phyloP scores from a whole-genome alignment of 805 yeast genomes.

The Starmerella stellata region DNA sequence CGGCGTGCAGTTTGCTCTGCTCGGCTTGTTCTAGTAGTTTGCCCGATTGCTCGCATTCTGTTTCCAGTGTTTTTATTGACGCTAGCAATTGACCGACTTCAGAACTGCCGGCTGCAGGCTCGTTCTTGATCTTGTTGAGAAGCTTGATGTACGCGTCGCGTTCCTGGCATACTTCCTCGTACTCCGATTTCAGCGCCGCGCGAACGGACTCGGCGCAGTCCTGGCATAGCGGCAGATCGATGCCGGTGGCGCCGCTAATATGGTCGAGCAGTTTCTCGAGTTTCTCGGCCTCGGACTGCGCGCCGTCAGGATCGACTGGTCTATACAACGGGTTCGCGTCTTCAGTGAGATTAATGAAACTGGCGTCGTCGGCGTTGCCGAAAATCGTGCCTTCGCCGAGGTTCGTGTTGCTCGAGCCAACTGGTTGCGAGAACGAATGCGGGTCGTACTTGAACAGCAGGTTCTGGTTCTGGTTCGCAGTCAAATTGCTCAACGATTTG shows the following conservation, averaged over 20 bases:
- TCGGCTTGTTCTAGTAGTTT: constrained; percentile 25
- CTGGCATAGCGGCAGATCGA: constrained; percentile 72
- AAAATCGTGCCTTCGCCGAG: constrained; percentile 17
- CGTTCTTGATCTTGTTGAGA: constrained; percentile 46
- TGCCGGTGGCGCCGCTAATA: constrained; percentile 50
- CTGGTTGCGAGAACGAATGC: neutral
- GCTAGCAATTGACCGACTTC: constrained; percentile 31
- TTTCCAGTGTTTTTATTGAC: constrained; percentile 32
- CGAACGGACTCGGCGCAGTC: constrained; percentile 62
- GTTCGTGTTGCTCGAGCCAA: too few species aligned
- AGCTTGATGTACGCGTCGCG: constrained; percentile 63
- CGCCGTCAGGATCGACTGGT: constrained; percentile 2
- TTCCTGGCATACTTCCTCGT: constrained; percentile 57
- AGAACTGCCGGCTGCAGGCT: constrained; percentile 29
- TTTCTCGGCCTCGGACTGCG: constrained; percentile 13
- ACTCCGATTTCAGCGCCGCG: constrained; percentile 45
- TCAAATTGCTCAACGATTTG: constrained; percentile 34
- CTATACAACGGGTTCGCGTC: constrained; percentile 16
- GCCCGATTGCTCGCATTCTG: constrained; percentile 22
- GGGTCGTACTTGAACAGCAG: constrained; percentile 26
- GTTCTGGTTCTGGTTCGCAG: constrained; percentile 34
- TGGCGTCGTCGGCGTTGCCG: constrained; percentile 19
- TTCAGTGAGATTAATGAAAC: constrained; percentile 17
- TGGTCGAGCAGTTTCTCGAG: constrained; percentile 52
- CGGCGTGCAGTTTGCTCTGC: constrained; percentile 21